Conservation (phyloP, 129 eudicot species). For the Apium graveolens region DNA sequence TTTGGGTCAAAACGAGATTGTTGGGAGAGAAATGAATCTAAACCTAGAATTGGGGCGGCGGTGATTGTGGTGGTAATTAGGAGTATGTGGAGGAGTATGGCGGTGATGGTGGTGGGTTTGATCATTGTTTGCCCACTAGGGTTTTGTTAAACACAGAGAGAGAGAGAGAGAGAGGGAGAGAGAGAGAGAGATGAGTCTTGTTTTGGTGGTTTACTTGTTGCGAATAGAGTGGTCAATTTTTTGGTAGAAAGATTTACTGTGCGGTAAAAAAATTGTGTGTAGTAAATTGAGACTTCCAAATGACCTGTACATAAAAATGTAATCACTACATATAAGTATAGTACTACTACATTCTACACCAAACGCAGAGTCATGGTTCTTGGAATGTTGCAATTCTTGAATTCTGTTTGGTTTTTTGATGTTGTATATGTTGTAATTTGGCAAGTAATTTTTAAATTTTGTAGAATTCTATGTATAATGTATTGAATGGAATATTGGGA, state of each 20-base stretch:
- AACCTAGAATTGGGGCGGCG: constrained; percentile 55
- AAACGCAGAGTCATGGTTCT: too few species aligned
- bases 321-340: too few species aligned
- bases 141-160: not conserved
- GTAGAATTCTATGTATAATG: not conserved
- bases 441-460: too few species aligned
- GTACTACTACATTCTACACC: too few species aligned
- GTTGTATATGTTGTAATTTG: too few species aligned
- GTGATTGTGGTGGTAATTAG: constrained; percentile 15
- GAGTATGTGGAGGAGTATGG: constrained; percentile 32
- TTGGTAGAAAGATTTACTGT: not conserved
- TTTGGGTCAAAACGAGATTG: constrained; percentile 65
- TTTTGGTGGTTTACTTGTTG: not conserved
- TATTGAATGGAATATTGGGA: not conserved
- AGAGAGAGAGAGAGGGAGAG: not conserved
- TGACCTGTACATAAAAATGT: not conserved
- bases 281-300: not conserved
- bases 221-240: not conserved
- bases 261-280: not conserved
- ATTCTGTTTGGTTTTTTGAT: too few species aligned
- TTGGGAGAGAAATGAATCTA: constrained; percentile 64
- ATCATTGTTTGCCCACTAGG: constrained; percentile 24
- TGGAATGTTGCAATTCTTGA: too few species aligned
- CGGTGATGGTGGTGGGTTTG: constrained; percentile 26
- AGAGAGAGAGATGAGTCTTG: not conserved